Conservation (phyloP, 202 grass and related monocot genomes). For the Brachypodium distachyon region DNA sequence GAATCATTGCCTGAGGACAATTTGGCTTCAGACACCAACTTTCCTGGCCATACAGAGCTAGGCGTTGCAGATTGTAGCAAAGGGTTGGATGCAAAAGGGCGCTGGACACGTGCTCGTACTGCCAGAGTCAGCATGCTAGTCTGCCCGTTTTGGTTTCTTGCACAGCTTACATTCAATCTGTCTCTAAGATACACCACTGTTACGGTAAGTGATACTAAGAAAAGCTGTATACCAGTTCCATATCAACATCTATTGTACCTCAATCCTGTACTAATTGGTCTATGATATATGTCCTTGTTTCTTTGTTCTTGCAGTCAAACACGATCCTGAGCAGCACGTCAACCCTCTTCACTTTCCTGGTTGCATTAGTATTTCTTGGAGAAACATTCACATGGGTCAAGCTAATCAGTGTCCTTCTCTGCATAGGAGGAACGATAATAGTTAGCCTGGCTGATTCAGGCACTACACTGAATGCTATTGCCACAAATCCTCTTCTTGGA, state of each 20-base stretch:
- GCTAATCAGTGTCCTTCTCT: constrained; percentile 84
- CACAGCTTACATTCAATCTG: constrained; percentile 91
- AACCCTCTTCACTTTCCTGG: constrained; percentile 97
- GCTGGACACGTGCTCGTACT: constrained; percentile 74
- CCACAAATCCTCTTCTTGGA: constrained; percentile 77
- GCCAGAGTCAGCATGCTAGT: constrained; percentile 84
- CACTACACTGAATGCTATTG: constrained; percentile 42
- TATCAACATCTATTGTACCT: neutral
- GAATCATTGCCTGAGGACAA: constrained; percentile 10
- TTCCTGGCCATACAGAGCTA: constrained; percentile 15
- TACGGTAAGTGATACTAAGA: constrained; percentile 51
- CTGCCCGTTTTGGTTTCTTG: constrained; percentile 95
- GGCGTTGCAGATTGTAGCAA: constrained; percentile 18
- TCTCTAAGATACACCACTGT: constrained; percentile 98
- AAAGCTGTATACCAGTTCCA: neutral
- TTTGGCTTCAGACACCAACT: neutral
- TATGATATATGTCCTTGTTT: neutral
- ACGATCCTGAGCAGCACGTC: constrained; percentile 95
- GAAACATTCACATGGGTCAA: constrained; percentile 94
- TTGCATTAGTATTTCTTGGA: constrained; percentile 78
- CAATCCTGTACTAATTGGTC: neutral
- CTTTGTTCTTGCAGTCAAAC: constrained; percentile 68
- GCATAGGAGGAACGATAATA: constrained; percentile 93
- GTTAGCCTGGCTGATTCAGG: constrained; percentile 87
- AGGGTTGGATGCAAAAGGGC: constrained; percentile 74